A percentile compares a stretch with the other conserved stretches of the same genome.
Evolutionary conservation across 2,329 filamentous ascomycete genomes (phyloP).

Genomic region (Penicillium fuscoglaucum): DNA sequence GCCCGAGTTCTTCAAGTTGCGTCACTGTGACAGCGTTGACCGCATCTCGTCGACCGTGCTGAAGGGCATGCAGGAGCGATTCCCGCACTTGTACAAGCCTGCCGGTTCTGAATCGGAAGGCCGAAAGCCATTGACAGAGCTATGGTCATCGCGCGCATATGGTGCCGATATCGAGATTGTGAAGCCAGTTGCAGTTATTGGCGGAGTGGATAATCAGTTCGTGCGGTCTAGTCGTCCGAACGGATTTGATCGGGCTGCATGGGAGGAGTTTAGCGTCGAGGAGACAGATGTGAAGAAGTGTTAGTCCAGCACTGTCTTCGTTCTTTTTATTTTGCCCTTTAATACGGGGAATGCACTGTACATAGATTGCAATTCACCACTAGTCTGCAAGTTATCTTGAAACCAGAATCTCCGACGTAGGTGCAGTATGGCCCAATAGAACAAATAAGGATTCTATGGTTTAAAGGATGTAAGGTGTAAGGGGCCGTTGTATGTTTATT

Average conservation of each 20-base stretch:
- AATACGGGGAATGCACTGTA: conserved; percentile 1
- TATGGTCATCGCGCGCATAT: conserved; percentile 51
- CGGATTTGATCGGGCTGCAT: conserved; percentile 52
- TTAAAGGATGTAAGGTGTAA: no score
- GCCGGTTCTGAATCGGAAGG: conserved; percentile 24
- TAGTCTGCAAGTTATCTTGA: neutral
- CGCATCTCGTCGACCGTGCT: conserved; percentile 63
- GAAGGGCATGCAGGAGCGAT: conserved; percentile 53
- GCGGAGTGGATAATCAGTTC: conserved; percentile 52
- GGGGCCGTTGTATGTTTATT: no score
- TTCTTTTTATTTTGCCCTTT: neutral
- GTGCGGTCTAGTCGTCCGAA: conserved; percentile 53
- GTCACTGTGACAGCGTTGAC: conserved; percentile 65
- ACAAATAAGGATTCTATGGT: no score
- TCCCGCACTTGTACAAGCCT: conserved; percentile 55
- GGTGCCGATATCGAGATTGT: conserved; percentile 51
- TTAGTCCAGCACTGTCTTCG: neutral
- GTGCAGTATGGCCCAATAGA: no score
- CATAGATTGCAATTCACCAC: neutral
- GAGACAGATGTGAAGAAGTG: conserved; percentile 32
- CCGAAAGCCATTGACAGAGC: conserved; percentile 49
- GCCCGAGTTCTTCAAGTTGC: conserved; percentile 56
- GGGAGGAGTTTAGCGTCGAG: conserved; percentile 40
- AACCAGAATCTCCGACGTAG: no score
- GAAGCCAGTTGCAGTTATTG: conserved; percentile 47